A percentile compares a stretch with the other conserved stretches of the same genome.
These are phyloP conservation scores for Sisymbrium altissimum DNA, from an alignment of 345 rosid species.

Conservation along the genomic window DNA sequence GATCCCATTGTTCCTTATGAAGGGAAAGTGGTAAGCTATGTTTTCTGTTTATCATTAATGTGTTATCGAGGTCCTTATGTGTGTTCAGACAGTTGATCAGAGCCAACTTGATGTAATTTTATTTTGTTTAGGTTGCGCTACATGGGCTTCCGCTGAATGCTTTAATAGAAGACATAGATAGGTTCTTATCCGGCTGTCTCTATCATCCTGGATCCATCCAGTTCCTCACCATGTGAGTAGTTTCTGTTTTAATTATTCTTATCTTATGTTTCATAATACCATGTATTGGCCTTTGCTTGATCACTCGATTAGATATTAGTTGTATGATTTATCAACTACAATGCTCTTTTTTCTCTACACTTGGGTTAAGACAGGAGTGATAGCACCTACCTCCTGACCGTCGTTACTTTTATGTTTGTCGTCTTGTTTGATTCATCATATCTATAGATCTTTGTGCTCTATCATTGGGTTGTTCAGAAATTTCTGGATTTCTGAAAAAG, in stretches of 20 bases:
- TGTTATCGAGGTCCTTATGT: background rate
- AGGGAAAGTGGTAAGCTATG: conserved; percentile 64
- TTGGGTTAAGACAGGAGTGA: background rate
- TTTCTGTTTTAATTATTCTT: background rate
- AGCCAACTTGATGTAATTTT: background rate
- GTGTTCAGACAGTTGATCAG: background rate
- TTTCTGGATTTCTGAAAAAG: background rate
- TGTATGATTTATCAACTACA: too few species aligned
- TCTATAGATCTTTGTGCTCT: background rate
- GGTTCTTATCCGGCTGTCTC: conserved; percentile 68
- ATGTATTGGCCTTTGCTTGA: background rate
- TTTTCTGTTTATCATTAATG: background rate
- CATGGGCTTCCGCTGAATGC: conserved; percentile 59
- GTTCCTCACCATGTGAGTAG: conserved; percentile 39
- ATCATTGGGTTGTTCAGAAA: background rate
- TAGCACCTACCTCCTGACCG: background rate
- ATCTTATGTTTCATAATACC: background rate
- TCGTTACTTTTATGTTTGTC: background rate
- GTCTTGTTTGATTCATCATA: background rate
- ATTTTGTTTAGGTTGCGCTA: conserved; percentile 48
- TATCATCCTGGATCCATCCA: conserved; percentile 50
- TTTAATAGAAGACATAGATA: conserved; percentile 54
- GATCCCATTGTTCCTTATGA: conserved; percentile 44
- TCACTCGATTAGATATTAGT: background rate
- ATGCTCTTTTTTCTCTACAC: too few species aligned